Conservation (phyloP, 1,284 basidiomycete species). For the Schizophyllum amplum region DNA sequence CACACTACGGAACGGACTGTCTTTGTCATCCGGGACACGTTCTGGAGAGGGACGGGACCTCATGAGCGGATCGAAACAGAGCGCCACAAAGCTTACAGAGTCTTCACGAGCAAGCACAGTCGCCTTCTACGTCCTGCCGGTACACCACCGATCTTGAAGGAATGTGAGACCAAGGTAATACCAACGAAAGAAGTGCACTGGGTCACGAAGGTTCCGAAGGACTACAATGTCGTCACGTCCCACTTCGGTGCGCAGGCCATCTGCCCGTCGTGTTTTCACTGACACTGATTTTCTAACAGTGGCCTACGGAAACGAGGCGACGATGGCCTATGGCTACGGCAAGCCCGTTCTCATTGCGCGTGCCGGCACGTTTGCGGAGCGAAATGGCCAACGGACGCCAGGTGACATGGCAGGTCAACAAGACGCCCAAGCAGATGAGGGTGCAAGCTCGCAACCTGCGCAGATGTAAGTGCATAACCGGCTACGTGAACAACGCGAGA, state of each 20-base stretch:
- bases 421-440: too few relatives aligned
- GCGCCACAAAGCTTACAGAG: not conserved
- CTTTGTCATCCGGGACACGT: not conserved
- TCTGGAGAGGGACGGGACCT: conserved; percentile 3
- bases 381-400: too few relatives aligned
- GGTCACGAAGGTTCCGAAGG: not conserved
- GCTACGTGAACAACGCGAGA: too few relatives aligned
- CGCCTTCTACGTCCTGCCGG: not conserved
- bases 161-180: not conserved
- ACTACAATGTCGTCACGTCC: not conserved
- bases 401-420: too few relatives aligned
- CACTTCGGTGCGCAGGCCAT: not conserved
- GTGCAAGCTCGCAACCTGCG: too few relatives aligned
- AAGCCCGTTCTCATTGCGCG: not conserved
- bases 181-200: not conserved
- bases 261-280: not conserved
- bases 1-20: not conserved
- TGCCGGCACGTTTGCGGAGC: not conserved
- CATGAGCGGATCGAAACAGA: not conserved
- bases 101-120: not conserved
- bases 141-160: not conserved
- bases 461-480: too few relatives aligned
- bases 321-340: not conserved
- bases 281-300: not conserved
- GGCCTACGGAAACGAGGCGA: not conserved